phyloP scores from a whole-genome alignment of 1,139 yeast species.

The Diutina sp. region DNA sequence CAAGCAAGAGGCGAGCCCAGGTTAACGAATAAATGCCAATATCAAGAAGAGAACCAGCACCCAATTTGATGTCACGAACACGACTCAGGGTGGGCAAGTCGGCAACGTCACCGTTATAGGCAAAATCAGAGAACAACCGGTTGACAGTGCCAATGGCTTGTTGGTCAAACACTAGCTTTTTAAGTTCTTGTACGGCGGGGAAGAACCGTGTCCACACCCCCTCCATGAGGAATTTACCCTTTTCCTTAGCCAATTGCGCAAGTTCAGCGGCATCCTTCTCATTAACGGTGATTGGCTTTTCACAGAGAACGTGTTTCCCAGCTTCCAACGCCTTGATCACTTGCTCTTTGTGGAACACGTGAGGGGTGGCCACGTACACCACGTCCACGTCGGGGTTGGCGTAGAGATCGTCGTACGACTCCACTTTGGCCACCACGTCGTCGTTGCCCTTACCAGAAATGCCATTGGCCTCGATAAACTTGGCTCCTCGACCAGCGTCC shows the following conservation, averaged over 20 bases:
- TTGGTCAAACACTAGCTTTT: constrained; percentile 28
- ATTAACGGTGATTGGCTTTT: constrained; percentile 49
- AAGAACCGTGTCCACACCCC: constrained; percentile 57
- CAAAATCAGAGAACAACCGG: constrained; percentile 14
- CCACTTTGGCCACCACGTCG: constrained; percentile 11
- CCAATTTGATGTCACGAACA: constrained; percentile 31
- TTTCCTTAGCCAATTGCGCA: constrained; percentile 29
- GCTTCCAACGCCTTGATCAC: constrained; percentile 37
- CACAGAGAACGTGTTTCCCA: constrained; percentile 44
- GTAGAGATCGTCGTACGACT: constrained; percentile 23
- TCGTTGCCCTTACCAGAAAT: constrained; percentile 9
- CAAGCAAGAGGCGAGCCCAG: constrained; percentile 28
- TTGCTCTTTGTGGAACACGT: constrained; percentile 38
- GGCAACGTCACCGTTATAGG: constrained; percentile 5
- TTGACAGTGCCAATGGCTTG: constrained; percentile 33
- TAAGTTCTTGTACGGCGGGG: constrained; percentile 32
- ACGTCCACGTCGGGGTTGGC: constrained; percentile 33
- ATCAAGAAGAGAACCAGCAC: constrained; percentile 52
- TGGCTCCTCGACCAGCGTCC: constrained; percentile 13
- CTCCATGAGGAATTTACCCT: constrained; percentile 43
- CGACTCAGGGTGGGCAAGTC: constrained; percentile 16
- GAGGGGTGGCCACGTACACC: constrained; percentile 51
- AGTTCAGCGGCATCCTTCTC: constrained; percentile 31
- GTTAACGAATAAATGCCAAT: constrained; percentile 48
- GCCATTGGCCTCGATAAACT: constrained; percentile 10